Base-by-base conservation (phyloP, 2,329 filamentous ascomycete species). In the Aschersonia sp. region DNA sequence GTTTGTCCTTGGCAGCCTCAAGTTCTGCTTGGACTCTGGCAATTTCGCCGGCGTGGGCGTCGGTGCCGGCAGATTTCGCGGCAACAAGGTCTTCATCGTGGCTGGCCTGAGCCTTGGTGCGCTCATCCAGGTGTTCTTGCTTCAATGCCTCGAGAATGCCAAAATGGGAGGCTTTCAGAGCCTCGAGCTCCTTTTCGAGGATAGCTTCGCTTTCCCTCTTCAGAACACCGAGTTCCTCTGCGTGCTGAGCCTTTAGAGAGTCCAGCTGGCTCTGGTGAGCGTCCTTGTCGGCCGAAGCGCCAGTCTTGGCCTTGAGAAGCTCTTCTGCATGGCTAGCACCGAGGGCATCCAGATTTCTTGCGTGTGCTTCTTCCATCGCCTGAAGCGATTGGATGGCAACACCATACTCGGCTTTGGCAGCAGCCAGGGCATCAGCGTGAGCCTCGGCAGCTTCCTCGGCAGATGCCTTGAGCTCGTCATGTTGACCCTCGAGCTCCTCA, bases 241-340 rank as follows among this genome's bases (percentile, higher is more conserved):
- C 70, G 53, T 80, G 76, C 53, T 60, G 73, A 12, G 68, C 66
- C 57, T 78, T 76, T 30, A 81, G 62, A n/a, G 69, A 57, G 40
- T 79, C 70, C 2, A 81, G 60, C 54, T 78, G 73, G 31, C 63
- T 61, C 6, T 71, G 52, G 44, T 73, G 69, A 30, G 69, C 60
- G 32, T 75, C 68, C 51, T 68, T 64, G 46, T 75, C 72, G 22
- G 71, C 66, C 40, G 70, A 69, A 12, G 70, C 68, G 45, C 64
- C 66, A 47, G 69, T 73, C 65, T 78, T 76, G 46, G 75, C 74
- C 35, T 62, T 62, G 59, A 79, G 75, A 8, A 82, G 58, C 56
- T 76, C 76, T 63, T 79, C 73, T 5, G 74, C 73, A 54, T 81
- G 74, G 53, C 68, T 74, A 8, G 73, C 70, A 50, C 68, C 72